These are phyloP conservation scores for Obba rivulosa DNA, from an alignment of 768 basidiomycete species.

Conservation along the genomic window DNA sequence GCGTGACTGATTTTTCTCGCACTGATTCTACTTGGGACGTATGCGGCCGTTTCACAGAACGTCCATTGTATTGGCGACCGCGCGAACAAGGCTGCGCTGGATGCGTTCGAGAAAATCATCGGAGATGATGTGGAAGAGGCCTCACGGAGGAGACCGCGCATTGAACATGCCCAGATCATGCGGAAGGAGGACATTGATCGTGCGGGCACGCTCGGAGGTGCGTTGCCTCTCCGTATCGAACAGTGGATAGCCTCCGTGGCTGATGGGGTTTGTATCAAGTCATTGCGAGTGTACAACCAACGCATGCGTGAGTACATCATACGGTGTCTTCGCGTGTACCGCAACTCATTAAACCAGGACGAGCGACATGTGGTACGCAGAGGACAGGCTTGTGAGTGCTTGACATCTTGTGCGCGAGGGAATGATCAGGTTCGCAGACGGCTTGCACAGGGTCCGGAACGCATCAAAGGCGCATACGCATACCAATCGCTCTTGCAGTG, in stretches of 20 bases:
- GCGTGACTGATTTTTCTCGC: slow-evolving; percentile 22
- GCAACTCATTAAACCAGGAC: slow-evolving; percentile 37
- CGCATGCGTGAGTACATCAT: slow-evolving; percentile 63
- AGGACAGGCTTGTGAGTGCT: slow-evolving; percentile 59
- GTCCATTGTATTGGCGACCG: slow-evolving; percentile 87
- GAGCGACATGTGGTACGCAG: slow-evolving; percentile 92
- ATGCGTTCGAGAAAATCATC: slow-evolving; percentile 68
- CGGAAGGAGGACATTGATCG: slow-evolving; percentile 62
- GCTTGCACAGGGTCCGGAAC: slow-evolving; percentile 56
- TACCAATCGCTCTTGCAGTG: slow-evolving; percentile 76
- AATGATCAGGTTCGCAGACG: background rate
- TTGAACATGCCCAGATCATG: slow-evolving; percentile 94
- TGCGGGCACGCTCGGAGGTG: slow-evolving; percentile 69
- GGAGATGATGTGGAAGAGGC: slow-evolving; percentile 26
- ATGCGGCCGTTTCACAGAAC: slow-evolving; percentile 44
- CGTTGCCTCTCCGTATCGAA: slow-evolving; percentile 17
- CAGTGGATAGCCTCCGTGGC: background rate
- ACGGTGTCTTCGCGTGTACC: background rate
- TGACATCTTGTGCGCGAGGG: background rate
- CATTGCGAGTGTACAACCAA: slow-evolving; percentile 89
- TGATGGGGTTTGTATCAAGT: slow-evolving; percentile 41
- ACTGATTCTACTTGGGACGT: too few species aligned
- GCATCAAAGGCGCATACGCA: slow-evolving; percentile 87
- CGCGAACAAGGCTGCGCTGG: slow-evolving; percentile 77
- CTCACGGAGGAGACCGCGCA: slow-evolving; percentile 59